These are phyloP conservation scores for Blastobotrys arbuscula DNA, from an alignment of 1,139 yeast species.

Conservation along the genomic window DNA sequence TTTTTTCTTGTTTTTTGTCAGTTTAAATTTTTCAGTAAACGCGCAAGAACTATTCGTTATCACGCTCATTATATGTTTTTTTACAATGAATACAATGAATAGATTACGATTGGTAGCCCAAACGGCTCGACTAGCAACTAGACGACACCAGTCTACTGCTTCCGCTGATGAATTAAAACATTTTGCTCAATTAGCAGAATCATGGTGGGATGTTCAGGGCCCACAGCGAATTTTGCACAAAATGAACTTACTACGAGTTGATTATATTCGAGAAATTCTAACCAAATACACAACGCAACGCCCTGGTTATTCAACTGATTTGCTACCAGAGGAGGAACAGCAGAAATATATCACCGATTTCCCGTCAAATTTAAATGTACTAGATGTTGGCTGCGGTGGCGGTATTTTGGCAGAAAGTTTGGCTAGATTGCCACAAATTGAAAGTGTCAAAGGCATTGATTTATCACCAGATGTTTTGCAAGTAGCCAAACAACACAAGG, in stretches of 20 bases:
- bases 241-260: constrained; percentile 88
- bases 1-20: background rate
- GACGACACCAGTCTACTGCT: constrained; percentile 18
- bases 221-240: constrained; percentile 90
- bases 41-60: too few species aligned
- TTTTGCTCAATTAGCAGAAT: constrained; percentile 74
- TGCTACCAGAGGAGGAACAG: constrained; percentile 59
- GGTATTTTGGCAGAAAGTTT: constrained; percentile 85
- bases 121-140: background rate
- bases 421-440: constrained; percentile 59
- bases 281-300: constrained; percentile 33
- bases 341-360: constrained; percentile 34
- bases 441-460: constrained; percentile 71
- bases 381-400: constrained; percentile 98
- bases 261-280: constrained; percentile 65
- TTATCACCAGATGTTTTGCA: constrained; percentile 73
- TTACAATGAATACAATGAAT: too few species aligned
- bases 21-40: background rate
- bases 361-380: constrained; percentile 40
- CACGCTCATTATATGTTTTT: too few species aligned
- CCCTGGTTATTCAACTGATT: constrained; percentile 70
- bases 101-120: too few species aligned
- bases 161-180: constrained; percentile 59
- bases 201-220: constrained; percentile 97
- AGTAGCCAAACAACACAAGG: constrained; percentile 69